Evolutionary conservation across 2,329 filamentous ascomycete genomes (phyloP).

Genomic region (Calonectria pseudoreteaudii): DNA sequence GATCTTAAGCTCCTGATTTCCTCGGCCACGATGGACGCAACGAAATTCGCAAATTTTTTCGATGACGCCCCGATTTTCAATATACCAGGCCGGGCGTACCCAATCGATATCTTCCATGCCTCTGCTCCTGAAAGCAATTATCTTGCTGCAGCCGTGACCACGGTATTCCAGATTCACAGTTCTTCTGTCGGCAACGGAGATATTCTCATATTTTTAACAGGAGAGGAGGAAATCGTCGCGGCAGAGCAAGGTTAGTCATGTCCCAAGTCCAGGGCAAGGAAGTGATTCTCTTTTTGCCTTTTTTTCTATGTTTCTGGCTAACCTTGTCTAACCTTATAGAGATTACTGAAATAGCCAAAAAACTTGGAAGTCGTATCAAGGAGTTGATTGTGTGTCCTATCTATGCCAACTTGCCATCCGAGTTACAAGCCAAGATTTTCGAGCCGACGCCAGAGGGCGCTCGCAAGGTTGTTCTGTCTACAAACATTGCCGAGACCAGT

Average conservation of each 20-base stretch:
- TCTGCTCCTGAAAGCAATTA: conserved; percentile 95
- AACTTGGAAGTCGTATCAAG: conserved; percentile 84
- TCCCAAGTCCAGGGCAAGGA: too few species aligned
- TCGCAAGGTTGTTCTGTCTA: conserved; percentile 92
- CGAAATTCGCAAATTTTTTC: conserved; percentile 87
- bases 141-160: conserved; percentile 89
- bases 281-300: too few species aligned
- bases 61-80: conserved; percentile 95
- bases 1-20: conserved; percentile 93
- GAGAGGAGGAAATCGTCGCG: conserved; percentile 47
- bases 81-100: conserved; percentile 88
- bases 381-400: conserved; percentile 94
- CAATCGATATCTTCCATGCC: conserved; percentile 92
- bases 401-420: conserved; percentile 91
- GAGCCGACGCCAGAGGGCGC: conserved; percentile 88
- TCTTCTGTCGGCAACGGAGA: conserved; percentile 87
- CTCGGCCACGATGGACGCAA: conserved; percentile 95
- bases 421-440: conserved; percentile 93
- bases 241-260: not conserved
- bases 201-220: conserved; percentile 93
- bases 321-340: too few species aligned
- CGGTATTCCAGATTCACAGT: conserved; percentile 97
- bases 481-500: conserved; percentile 97
- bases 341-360: conserved; percentile 72
- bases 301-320: too few species aligned